Evolutionary conservation across 2,329 filamentous ascomycete species (phyloP).

Genomic region (Colletotrichum horii): DNA sequence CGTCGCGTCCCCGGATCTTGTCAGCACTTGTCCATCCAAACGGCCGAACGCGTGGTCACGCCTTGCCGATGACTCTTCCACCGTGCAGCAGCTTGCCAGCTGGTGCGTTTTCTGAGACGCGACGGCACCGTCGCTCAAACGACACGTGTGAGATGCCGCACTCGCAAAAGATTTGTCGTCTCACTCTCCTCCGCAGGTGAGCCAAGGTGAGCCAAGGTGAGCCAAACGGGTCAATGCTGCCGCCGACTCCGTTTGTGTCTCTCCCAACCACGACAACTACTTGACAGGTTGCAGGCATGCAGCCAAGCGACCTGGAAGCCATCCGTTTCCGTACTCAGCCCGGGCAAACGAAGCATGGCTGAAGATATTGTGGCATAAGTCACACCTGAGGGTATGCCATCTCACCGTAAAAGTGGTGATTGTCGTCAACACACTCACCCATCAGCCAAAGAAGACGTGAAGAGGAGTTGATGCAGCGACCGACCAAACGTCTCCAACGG

Average conservation of each 20-base stretch:
- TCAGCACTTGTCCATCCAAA: not conserved
- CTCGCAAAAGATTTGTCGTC: not conserved
- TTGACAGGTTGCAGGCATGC: not conserved
- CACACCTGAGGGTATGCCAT: not conserved
- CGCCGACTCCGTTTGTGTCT: not conserved
- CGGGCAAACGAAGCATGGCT: not conserved
- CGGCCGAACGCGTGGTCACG: not conserved
- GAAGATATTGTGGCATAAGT: not conserved
- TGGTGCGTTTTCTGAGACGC: not conserved
- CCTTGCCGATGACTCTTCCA: not conserved
- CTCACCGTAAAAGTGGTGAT: not conserved
- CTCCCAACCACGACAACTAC: not conserved
- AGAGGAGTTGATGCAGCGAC: not conserved
- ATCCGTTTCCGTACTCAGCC: not conserved
- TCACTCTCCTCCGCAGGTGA: not conserved
- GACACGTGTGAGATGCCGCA: not conserved
- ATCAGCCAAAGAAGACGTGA: not conserved
- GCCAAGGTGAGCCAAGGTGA: not conserved
- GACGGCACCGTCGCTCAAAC: not conserved
- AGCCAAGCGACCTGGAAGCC: not conserved
- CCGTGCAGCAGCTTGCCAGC: not conserved
- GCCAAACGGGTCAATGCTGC: not conserved
- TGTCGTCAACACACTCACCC: not conserved
- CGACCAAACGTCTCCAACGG: accelerated
- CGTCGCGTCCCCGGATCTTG: not conserved